These are phyloP conservation scores for Fusarium penzigii DNA, from an alignment of 2,329 filamentous ascomycete genomes.

Conservation along the genomic window DNA sequence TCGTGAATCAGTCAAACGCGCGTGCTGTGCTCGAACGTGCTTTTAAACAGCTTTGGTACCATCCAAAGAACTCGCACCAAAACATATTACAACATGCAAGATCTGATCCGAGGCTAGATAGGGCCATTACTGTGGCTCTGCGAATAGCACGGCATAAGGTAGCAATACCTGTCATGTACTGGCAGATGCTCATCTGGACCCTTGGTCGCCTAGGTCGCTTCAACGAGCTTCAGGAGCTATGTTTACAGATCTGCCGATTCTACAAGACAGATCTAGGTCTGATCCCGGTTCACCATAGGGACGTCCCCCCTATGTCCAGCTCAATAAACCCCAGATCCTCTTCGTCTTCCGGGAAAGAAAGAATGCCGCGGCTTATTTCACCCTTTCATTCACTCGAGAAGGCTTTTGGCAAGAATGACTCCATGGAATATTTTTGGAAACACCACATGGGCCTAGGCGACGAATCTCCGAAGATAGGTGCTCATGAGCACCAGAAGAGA, in stretches of 20 bases:
- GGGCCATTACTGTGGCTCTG: constrained; percentile 32
- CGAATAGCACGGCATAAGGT: constrained; percentile 33
- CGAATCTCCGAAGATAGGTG: background rate
- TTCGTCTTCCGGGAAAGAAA: too few relatives aligned
- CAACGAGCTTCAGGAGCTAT: constrained; percentile 46
- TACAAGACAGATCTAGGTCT: constrained; percentile 37
- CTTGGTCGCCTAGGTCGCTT: constrained; percentile 47
- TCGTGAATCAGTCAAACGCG: constrained; percentile 31
- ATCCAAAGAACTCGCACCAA: constrained; percentile 24
- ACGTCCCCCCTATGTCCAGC: constrained; percentile 37
- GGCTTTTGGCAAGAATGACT: constrained; percentile 11
- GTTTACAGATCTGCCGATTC: constrained; percentile 43
- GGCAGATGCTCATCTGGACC: constrained; percentile 46
- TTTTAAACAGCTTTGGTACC: constrained; percentile 31
- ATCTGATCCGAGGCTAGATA: constrained; percentile 28
- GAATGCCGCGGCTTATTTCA: background rate
- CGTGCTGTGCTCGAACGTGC: constrained; percentile 25
- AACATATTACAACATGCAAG: constrained; percentile 7
- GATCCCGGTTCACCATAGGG: constrained; percentile 45
- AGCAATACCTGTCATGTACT: constrained; percentile 39
- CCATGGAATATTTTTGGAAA: constrained; percentile 25
- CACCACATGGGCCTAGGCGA: constrained; percentile 20
- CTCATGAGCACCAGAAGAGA: background rate
- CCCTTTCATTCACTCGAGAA: constrained; percentile 3
- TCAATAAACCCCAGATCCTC: background rate